These are phyloP conservation scores for Calonectria crousiana DNA, from an alignment of 2,329 filamentous ascomycete genomes.

Conservation along the genomic window DNA sequence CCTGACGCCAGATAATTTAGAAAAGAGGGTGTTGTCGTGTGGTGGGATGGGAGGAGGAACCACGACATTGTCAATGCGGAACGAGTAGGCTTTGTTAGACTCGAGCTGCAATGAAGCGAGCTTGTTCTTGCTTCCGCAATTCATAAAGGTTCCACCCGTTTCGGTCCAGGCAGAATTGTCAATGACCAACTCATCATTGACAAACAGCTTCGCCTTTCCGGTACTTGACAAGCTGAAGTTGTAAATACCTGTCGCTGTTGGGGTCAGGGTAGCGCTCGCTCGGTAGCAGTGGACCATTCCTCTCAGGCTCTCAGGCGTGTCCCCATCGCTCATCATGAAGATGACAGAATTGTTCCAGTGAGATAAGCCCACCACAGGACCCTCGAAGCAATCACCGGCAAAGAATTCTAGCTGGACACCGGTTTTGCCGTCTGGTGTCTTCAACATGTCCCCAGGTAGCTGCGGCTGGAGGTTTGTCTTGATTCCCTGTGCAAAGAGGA, in stretches of 20 bases:
- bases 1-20: constrained; percentile 35
- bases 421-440: background rate
- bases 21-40: constrained; percentile 42
- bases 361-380: background rate
- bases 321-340: background rate
- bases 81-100: background rate
- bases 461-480: background rate
- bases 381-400: background rate
- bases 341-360: background rate
- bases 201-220: background rate
- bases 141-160: background rate
- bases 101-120: background rate
- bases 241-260: background rate
- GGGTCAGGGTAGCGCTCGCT: background rate
- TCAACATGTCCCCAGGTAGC: background rate
- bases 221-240: background rate
- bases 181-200: background rate
- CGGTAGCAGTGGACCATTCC: background rate
- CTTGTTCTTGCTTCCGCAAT: background rate
- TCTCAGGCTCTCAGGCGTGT: background rate
- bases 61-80: constrained; percentile 34
- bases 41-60: constrained; percentile 29
- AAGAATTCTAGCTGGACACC: background rate
- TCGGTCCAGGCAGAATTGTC: background rate
- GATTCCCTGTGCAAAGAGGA: background rate